Percentiles rank a stretch among this genome's conserved stretches.
Conservation (phyloP, 257 asterid genomes). For the Plantago major region DNA sequence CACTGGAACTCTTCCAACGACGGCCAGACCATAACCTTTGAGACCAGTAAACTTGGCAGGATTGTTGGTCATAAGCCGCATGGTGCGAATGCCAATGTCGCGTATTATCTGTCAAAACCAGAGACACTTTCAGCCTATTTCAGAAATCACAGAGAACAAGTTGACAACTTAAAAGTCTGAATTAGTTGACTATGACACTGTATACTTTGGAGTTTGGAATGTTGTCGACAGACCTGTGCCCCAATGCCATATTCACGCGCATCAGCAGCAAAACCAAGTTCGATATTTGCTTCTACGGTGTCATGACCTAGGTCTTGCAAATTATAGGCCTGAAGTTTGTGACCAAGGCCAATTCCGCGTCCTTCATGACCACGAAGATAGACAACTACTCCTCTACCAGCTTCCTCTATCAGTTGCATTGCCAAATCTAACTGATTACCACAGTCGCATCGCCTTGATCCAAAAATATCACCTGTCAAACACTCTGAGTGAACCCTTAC, state of each 20-base stretch:
- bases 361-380: constrained; percentile 87
- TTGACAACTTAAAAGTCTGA: neutral
- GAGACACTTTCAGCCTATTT: neutral
- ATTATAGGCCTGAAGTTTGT: constrained; percentile 75
- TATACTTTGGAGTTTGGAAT: no score
- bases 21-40: constrained; percentile 76
- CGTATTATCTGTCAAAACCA: constrained; percentile 48
- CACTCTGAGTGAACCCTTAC: constrained; percentile 92
- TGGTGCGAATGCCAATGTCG: constrained; percentile 73
- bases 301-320: constrained; percentile 83
- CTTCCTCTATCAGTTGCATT: constrained; percentile 66
- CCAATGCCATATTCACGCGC: constrained; percentile 79
- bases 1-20: constrained; percentile 72
- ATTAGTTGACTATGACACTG: no score
- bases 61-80: constrained; percentile 85
- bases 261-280: constrained; percentile 85
- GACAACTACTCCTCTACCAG: constrained; percentile 67
- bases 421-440: constrained; percentile 79
- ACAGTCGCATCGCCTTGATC: constrained; percentile 78
- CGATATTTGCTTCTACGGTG: constrained; percentile 79
- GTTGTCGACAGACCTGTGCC: constrained; percentile 52
- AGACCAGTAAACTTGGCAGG: constrained; percentile 77
- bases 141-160: neutral
- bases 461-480: constrained; percentile 78
- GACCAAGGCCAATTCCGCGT: constrained; percentile 79